Evolutionary conservation across 169 alveolate genomes (phyloP).

Genomic region (Plasmodium gonderi): DNA sequence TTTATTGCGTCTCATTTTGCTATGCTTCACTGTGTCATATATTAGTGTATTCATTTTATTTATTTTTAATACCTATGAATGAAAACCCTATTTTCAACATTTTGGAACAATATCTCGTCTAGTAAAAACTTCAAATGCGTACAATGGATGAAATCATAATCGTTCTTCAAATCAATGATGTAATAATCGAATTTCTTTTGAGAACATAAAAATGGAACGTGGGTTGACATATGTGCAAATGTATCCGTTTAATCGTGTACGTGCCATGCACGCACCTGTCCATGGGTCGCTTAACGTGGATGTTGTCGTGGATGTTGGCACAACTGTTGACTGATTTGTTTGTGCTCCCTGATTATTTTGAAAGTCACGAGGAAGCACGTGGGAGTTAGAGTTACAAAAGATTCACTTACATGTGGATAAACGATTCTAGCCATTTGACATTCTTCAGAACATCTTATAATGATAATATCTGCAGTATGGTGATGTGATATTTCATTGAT

Average conservation of each 20-base stretch:
- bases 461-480: conserved; percentile 20
- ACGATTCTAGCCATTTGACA: conserved; percentile 26
- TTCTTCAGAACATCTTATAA: conserved; percentile 37
- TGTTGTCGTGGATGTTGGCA: too few relatives aligned
- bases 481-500: not conserved
- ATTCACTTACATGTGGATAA: conserved; percentile 51
- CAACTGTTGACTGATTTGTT: too few relatives aligned
- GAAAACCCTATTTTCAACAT: conserved; percentile 30
- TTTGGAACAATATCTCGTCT: conserved; percentile 56
- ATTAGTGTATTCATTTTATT: too few relatives aligned
- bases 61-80: conserved; percentile 52
- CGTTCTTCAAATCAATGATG: conserved; percentile 40
- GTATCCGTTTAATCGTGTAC: not conserved
- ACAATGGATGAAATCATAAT: conserved; percentile 20
- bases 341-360: too few relatives aligned
- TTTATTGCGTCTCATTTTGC: too few relatives aligned
- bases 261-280: not conserved
- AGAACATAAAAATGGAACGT: not conserved
- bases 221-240: not conserved
- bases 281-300: too few relatives aligned
- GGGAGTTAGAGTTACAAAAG: too few relatives aligned
- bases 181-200: conserved; percentile 53
- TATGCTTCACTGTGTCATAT: too few relatives aligned
- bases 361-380: too few relatives aligned
- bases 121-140: conserved; percentile 58